These are phyloP conservation scores for Asterophora parasitica DNA, from an alignment of 768 basidiomycete genomes.

Conservation along the genomic window DNA sequence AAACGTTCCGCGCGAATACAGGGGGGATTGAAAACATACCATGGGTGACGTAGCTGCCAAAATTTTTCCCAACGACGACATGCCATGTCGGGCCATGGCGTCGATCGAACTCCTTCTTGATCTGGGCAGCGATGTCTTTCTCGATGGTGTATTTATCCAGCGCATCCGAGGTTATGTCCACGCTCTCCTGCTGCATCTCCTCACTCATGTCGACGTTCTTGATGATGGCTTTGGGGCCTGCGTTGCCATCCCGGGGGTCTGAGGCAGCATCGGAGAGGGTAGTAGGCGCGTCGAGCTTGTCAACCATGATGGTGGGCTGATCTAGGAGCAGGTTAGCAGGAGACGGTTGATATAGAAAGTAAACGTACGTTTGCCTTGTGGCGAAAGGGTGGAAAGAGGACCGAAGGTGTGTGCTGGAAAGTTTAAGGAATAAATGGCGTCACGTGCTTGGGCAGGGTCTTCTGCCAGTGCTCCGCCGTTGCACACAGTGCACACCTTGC, in stretches of 20 bases:
- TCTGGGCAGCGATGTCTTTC: slow-evolving; percentile 96
- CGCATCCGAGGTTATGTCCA: slow-evolving; percentile 81
- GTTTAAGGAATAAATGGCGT: slow-evolving; percentile 13
- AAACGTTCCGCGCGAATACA: background rate
- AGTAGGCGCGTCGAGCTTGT: slow-evolving; percentile 55
- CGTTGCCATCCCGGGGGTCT: slow-evolving; percentile 32
- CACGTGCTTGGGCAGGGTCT: slow-evolving; percentile 19
- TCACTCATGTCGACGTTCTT: slow-evolving; percentile 97
- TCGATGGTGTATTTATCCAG: slow-evolving; percentile 92
- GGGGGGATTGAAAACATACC: slow-evolving; percentile 48
- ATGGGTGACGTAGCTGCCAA: slow-evolving; percentile 97
- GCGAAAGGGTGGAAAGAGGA: slow-evolving; percentile 11
- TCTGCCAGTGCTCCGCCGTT: slow-evolving; percentile 1
- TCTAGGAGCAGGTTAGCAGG: slow-evolving; percentile 8
- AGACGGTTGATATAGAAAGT: slow-evolving; percentile 2
- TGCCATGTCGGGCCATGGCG: slow-evolving; percentile 95
- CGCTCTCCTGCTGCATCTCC: slow-evolving; percentile 92
- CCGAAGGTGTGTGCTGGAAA: slow-evolving; percentile 13
- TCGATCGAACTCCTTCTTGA: slow-evolving; percentile 98
- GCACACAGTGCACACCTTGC: too few relatives aligned
- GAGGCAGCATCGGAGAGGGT: slow-evolving; percentile 50
- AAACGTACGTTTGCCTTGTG: slow-evolving; percentile 10
- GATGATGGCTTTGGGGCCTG: slow-evolving; percentile 78
- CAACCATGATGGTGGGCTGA: slow-evolving; percentile 36
- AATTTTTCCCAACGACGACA: slow-evolving; percentile 98